Evolutionary conservation across 1,284 basidiomycete genomes (phyloP).

Genomic region (Garcileccinum viscosum): DNA sequence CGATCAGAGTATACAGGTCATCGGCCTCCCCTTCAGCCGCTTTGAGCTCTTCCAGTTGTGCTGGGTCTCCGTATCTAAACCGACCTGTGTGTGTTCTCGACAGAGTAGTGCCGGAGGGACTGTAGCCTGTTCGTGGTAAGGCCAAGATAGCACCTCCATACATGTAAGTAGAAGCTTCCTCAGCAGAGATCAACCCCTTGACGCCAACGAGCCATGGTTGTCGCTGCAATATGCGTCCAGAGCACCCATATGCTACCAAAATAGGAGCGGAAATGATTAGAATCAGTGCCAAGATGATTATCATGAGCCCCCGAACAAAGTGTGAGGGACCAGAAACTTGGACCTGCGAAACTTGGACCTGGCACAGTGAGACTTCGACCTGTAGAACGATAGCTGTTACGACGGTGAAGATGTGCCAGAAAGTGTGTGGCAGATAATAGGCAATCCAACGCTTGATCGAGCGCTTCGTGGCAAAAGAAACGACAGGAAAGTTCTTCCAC

Average conservation of each 20-base stretch:
- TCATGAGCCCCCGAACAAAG: too few species aligned
- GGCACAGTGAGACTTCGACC: too few species aligned
- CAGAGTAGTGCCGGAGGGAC: constrained; percentile 26
- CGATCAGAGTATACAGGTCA: constrained; percentile 34
- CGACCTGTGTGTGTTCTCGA: constrained; percentile 11
- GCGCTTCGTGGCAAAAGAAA: constrained; percentile 24
- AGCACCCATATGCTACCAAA: constrained; percentile 26
- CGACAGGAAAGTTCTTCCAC: constrained; percentile 33
- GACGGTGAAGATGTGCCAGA: constrained; percentile 9
- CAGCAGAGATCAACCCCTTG: constrained; percentile 33
- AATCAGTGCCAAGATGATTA: constrained; percentile 11
- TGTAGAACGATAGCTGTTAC: too few species aligned
- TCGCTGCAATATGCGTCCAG: constrained; percentile 26
- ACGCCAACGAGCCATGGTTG: constrained; percentile 37
- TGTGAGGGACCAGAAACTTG: too few species aligned
- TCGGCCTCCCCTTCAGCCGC: background rate
- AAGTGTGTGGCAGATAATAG: constrained; percentile 10
- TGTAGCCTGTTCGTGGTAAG: constrained; percentile 28
- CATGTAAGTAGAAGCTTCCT: constrained; percentile 23
- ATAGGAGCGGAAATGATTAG: constrained; percentile 28
- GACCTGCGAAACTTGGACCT: too few species aligned
- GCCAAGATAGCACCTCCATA: constrained; percentile 18
- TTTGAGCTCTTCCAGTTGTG: constrained; percentile 13
- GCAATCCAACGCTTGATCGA: constrained; percentile 27
- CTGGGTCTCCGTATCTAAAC: constrained; percentile 24